Evolutionary conservation across 495 filamentous ascomycete genomes (phyloP).

Genomic region (Hypoxylon lienhwacheense): DNA sequence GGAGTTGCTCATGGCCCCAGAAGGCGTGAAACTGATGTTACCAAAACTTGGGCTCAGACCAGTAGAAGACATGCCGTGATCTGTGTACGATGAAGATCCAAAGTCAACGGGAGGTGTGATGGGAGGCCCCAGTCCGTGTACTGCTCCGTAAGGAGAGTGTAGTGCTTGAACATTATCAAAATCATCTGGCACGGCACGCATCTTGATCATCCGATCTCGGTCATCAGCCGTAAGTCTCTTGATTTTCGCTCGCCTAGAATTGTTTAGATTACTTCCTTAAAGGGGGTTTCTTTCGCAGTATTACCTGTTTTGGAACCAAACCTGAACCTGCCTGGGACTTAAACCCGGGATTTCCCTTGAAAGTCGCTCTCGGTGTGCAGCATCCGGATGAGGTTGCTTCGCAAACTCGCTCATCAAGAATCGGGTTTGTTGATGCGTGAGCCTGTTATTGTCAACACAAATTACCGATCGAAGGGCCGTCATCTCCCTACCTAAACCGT

Average conservation of each 20-base stretch:
- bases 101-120: conserved; percentile 61
- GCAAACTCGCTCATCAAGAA: conserved; percentile 98
- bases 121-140: conserved; percentile 57
- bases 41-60: conserved; percentile 65
- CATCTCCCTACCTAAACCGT: conserved; percentile 74
- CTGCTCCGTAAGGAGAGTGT: conserved; percentile 70
- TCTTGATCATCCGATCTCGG: conserved; percentile 91
- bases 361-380: conserved; percentile 85
- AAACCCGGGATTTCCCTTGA: conserved; percentile 91
- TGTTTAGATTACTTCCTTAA: conserved; percentile 35
- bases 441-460: conserved; percentile 52
- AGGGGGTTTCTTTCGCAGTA: conserved; percentile 32
- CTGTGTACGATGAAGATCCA: conserved; percentile 50
- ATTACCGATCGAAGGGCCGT: conserved; percentile 2
- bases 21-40: conserved; percentile 60
- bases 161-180: conserved; percentile 92
- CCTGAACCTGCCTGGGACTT: conserved; percentile 92
- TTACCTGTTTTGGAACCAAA: conserved; percentile 99
- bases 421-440: conserved; percentile 95
- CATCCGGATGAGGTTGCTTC: conserved; percentile 92
- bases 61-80: conserved; percentile 61
- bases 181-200: conserved; percentile 84
- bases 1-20: conserved; percentile 48
- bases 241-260: conserved; percentile 81
- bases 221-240: conserved; percentile 93